Evolutionary conservation across 179 eudicot species (phyloP).

Genomic region (Gypsophila paniculata): DNA sequence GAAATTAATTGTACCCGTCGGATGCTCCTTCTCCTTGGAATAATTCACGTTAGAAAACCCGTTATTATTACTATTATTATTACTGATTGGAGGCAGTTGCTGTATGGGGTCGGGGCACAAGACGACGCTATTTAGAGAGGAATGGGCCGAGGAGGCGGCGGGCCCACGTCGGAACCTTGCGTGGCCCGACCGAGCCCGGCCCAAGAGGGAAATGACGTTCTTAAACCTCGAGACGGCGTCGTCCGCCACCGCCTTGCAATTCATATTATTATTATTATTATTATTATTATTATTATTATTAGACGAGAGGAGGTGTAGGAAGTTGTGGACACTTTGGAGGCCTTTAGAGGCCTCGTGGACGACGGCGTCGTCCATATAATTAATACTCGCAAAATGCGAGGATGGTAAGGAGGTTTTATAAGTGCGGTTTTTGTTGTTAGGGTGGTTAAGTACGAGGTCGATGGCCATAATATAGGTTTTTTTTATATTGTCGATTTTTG

Average conservation of each 20-base stretch:
- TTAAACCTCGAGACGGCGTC: constrained; percentile 65
- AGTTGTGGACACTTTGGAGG: constrained; percentile 59
- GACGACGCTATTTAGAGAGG: constrained; percentile 27
- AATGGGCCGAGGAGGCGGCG: not conserved
- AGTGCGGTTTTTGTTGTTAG: constrained; percentile 3
- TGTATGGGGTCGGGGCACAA: constrained; percentile 70
- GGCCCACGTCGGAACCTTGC: constrained; percentile 66
- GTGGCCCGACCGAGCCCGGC: constrained; percentile 66
- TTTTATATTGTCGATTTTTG: no score
- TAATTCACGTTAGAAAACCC: not conserved
- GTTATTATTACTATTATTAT: not conserved
- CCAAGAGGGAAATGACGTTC: constrained; percentile 67
- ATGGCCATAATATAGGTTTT: constrained; percentile 56
- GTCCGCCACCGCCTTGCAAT: constrained; percentile 54
- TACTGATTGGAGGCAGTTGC: constrained; percentile 32
- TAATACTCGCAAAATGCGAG: constrained; percentile 26
- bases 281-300: not conserved
- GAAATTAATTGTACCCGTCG: constrained; percentile 48
- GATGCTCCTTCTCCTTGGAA: not conserved
- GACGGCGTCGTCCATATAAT: constrained; percentile 38
- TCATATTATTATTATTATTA: not conserved
- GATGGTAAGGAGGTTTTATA: constrained; percentile 1
- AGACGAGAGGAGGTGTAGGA: constrained; percentile 42
- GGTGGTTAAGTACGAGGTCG: constrained; percentile 52
- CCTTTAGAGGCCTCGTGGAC: constrained; percentile 69